Evolutionary conservation across 2,329 filamentous ascomycete genomes (phyloP), one percentile per base, ranked within the genome.

Genomic region (Diplodia sapinea): DNA sequence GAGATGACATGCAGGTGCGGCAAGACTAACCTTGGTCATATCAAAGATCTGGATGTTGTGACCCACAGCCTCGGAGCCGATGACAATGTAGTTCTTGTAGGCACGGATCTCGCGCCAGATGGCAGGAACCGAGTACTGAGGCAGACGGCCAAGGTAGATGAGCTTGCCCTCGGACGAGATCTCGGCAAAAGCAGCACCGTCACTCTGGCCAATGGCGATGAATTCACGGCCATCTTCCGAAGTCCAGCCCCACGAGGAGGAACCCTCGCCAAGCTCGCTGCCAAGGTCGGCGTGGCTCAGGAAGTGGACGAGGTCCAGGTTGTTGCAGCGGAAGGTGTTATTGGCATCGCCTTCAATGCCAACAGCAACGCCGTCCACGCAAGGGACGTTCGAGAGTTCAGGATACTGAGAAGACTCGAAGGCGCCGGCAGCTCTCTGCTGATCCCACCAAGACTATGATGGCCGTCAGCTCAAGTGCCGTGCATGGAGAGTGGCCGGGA

Each of bases 41-140:
- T 89, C 87, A 72, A 89, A 89, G 76, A 89, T 82, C 76, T 89
- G 87, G 56, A 89, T 82, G 40, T 85, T 84, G 75, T 89, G 87
- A 71, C 80, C 72, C 66, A 62, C 67, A 51, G 77, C 77, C 66
- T 79, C 78, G 33, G 52, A 59, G 20, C 81, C 81, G 62, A 83
- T 81, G 68, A 82, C 76, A 74, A 81, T 77, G 68, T 79, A 78
- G 70, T 82, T 68, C 70, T 77, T 80, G 70, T 80, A 79, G 3
- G 74, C 77, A 20, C 81, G 77, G 69, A 87, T 86, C 74, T 87
- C 84, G 57, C 84, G 80, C 84, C 85, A 87, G 33, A 82, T 80
- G 54, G 80, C 80, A 49, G 80, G 77, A n/a, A 76, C 74, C 4
- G 77, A 79, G 70, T 78, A 78, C 59, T 83, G 81, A 11, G 84